Evolutionary conservation across 257 asterid genomes (phyloP), one percentile per base, ranked within the genome.

Genomic region (Leptodermis oblonga): DNA sequence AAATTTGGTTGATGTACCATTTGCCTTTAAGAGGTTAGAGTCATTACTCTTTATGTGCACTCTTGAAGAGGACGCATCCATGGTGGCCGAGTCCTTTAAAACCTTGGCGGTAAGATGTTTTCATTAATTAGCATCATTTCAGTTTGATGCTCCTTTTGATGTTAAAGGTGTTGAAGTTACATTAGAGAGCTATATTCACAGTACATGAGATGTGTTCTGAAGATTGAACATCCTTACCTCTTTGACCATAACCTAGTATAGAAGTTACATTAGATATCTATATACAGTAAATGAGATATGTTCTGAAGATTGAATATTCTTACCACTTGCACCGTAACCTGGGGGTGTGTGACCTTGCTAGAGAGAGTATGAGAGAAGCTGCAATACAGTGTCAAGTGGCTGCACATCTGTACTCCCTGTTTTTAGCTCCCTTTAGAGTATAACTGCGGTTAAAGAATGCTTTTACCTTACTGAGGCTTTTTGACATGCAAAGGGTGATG

Each of bases 1-100:
- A 82, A 83, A 81, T 36, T 76, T 93, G 86, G 88, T 87, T 67
- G 86, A 84, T 73, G 82, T 88, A 76, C 98, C 97, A 23, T 88
- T 78, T 71, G 96, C 95, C 53, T 88, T 93, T 73, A 90, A 85
- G 82, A 87, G 95, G 81, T 74, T 91, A 20, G 96, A 91, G 52
- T 81, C 84, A 0, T 79, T 91, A 82, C 82, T 81, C 68, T 84
- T 88, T 66, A 88, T 91, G 96, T 77, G 92, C 80, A 87, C 86
- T 61, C 86, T 85, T 73, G 86, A 84, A 74, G 97, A 88, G 74
- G 97, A 91, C 71, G 72, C 71, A 62, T 39, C 89, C 9, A 18
- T 74, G 22, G 49, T 84, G 74, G 86, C 77, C 73, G 96, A 88
- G 65, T 88, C 96, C 22, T 87, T 85, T 52, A 78, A 74, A 7